Conservation (phyloP, 1,284 basidiomycete genomes). For the Cutaneotrichosporon mucoides region DNA sequence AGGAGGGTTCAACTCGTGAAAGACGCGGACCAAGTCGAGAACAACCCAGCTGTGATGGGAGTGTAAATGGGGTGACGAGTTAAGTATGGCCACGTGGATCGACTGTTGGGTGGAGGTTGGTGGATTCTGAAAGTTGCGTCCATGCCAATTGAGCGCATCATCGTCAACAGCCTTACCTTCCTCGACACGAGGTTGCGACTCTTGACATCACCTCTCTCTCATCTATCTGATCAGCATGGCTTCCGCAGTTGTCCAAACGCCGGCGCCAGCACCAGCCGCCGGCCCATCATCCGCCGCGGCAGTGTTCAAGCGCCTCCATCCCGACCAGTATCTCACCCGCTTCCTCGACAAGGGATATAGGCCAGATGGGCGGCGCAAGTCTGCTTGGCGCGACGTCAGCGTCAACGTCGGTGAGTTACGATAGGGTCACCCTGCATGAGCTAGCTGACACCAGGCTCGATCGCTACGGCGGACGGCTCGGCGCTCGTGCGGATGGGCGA, state of each 20-base stretch:
- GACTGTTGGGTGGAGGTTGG: background rate
- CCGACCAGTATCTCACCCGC: constrained; percentile 70
- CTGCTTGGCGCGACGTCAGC: constrained; percentile 63
- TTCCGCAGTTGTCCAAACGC: background rate
- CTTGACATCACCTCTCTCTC: background rate
- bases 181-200: too few relatives aligned
- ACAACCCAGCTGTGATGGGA: too few relatives aligned
- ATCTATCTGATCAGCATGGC: constrained; percentile 2
- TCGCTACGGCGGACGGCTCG: constrained; percentile 85
- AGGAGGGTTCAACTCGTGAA: background rate
- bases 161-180: too few relatives aligned
- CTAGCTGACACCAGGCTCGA: constrained; percentile 60
- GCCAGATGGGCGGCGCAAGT: constrained; percentile 67
- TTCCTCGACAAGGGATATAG: constrained; percentile 67
- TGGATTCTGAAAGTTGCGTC: background rate
- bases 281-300: constrained; percentile 54
- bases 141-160: too few relatives aligned
- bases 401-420: constrained; percentile 67
- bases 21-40: too few relatives aligned
- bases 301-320: constrained; percentile 77
- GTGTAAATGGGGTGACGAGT: too few relatives aligned
- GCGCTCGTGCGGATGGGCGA: constrained; percentile 82
- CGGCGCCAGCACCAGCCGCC: constrained; percentile 1
- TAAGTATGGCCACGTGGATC: too few relatives aligned
- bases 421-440: too few relatives aligned